Evolutionary conservation across 768 basidiomycete genomes (phyloP).

Genomic region (Pleurotus cornucopiae): DNA sequence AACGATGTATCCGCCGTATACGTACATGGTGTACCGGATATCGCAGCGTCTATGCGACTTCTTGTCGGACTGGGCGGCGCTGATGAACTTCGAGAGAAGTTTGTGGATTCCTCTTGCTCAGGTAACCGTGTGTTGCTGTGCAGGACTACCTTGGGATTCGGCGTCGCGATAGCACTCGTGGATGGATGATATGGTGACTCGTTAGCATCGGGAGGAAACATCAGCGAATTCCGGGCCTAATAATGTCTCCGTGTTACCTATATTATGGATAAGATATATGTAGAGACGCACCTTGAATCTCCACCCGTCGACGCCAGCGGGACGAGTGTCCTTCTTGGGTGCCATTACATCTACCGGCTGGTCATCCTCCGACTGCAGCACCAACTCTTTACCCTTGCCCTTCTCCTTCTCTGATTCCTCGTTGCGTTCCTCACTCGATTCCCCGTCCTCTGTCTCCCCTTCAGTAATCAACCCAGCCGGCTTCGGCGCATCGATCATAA

Average conservation of each 20-base stretch:
- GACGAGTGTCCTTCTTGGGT: slow-evolving; percentile 65
- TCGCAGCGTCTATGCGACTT: slow-evolving; percentile 89
- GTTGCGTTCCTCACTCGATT: slow-evolving; percentile 20
- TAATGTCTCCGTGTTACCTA: slow-evolving; percentile 1
- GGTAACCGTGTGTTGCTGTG: slow-evolving; percentile 80
- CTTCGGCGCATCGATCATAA: slow-evolving; percentile 57
- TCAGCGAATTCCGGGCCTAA: slow-evolving; percentile 89
- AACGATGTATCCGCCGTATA: slow-evolving; percentile 20
- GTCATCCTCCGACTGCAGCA: slow-evolving; percentile 23
- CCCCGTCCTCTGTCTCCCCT: slow-evolving; percentile 19
- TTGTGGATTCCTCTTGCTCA: slow-evolving; percentile 56
- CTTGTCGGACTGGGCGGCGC: slow-evolving; percentile 86
- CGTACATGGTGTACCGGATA: slow-evolving; percentile 85
- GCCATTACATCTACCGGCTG: slow-evolving; percentile 68
- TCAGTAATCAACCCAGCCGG: slow-evolving; percentile 52
- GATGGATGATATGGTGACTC: slow-evolving; percentile 66
- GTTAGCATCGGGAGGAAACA: slow-evolving; percentile 94
- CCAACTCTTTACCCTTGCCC: slow-evolving; percentile 17
- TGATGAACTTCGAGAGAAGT: slow-evolving; percentile 37
- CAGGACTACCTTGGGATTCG: slow-evolving; percentile 60
- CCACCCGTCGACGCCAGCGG: slow-evolving; percentile 77
- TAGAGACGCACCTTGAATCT: slow-evolving; percentile 62
- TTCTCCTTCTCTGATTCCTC: slow-evolving; percentile 16
- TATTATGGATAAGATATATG: slow-evolving; percentile 1
- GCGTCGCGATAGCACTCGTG: slow-evolving; percentile 17